These are phyloP conservation scores for Aegilops bicornis DNA, from an alignment of 176 grass and related monocot genomes.

Conservation along the genomic window DNA sequence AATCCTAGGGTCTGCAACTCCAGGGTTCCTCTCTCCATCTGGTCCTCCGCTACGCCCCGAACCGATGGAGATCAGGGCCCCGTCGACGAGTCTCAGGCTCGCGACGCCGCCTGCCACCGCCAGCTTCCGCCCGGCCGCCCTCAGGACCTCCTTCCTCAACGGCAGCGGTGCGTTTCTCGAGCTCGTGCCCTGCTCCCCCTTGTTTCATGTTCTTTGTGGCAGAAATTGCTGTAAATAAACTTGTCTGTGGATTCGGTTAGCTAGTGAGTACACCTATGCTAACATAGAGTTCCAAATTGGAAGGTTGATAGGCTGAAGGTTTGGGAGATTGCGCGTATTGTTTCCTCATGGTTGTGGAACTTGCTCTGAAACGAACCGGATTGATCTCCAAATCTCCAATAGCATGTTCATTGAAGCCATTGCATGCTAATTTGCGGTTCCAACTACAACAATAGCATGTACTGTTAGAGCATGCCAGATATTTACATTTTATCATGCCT, in stretches of 20 bases:
- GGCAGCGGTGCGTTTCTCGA: conserved; percentile 36
- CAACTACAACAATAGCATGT: not conserved
- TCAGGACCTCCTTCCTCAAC: conserved; percentile 44
- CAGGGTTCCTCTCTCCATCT: not conserved
- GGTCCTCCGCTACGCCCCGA: not conserved
- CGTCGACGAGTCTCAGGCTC: conserved; percentile 39
- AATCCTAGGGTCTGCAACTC: not conserved
- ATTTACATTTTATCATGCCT: not conserved
- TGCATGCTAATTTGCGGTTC: not conserved
- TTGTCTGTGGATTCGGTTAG: not conserved
- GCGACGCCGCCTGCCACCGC: not conserved
- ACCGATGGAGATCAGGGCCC: conserved; percentile 49
- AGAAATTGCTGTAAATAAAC: not conserved
- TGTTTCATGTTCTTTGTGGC: not conserved
- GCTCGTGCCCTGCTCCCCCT: not conserved
- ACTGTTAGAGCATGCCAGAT: not conserved
- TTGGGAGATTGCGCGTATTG: not conserved
- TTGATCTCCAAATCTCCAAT: not conserved
- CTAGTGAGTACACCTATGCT: not conserved
- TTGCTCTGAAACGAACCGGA: not conserved
- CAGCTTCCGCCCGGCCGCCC: conserved; percentile 23
- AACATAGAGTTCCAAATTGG: not conserved
- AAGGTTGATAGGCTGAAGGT: not conserved
- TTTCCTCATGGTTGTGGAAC: not conserved
- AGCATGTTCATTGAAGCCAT: not conserved